Conservation (phyloP, 2,329 filamentous ascomycete species). For the Passalora sequoiae region DNA sequence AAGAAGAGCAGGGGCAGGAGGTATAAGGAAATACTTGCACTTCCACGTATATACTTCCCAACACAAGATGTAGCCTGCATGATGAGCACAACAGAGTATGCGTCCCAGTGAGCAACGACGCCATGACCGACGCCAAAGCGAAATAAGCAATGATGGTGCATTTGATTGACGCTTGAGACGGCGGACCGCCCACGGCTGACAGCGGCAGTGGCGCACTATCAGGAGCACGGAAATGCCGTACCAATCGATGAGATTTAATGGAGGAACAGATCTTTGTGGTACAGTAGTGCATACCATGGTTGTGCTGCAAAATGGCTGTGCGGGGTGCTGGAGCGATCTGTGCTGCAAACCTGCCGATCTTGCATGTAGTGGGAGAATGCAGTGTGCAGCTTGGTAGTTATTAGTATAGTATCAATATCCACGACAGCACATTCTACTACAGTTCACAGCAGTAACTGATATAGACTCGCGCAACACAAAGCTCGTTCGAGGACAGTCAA, state of each 20-base stretch:
- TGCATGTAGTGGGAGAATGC: background rate
- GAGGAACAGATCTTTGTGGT: background rate
- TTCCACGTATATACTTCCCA: background rate
- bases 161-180: background rate
- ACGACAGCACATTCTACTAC: too few species aligned
- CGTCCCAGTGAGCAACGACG: background rate
- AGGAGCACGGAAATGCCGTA: too few species aligned
- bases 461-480: too few species aligned
- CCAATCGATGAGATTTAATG: background rate
- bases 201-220: background rate
- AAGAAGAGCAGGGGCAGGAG: too few species aligned
- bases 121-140: background rate
- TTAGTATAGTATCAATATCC: too few species aligned
- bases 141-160: conserved; percentile 1
- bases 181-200: background rate
- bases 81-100: background rate
- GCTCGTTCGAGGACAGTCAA: too few species aligned
- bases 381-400: too few species aligned
- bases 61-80: background rate
- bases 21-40: too few species aligned
- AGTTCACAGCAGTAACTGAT: too few species aligned
- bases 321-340: background rate
- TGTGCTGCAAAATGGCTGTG: background rate
- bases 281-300: background rate
- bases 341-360: background rate